Evolutionary conservation across 2,329 filamentous ascomycete species (phyloP).

Genomic region (Davidsoniella neocaledoniae): DNA sequence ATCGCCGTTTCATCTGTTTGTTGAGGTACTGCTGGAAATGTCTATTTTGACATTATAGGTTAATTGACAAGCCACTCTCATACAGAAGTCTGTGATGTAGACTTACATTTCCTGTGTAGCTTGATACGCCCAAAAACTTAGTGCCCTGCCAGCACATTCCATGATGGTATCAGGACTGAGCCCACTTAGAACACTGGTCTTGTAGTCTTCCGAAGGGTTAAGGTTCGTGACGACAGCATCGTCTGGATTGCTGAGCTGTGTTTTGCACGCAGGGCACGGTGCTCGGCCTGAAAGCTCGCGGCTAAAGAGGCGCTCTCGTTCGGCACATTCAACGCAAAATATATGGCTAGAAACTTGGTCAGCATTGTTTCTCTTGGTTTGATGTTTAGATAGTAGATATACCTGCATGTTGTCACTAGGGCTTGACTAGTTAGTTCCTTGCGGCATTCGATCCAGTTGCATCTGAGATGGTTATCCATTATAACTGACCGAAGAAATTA

Average conservation of each 20-base stretch:
- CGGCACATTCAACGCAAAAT: slow-evolving; percentile 64
- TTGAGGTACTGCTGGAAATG: slow-evolving; percentile 58
- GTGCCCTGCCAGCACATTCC: slow-evolving; percentile 65
- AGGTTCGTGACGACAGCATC: slow-evolving; percentile 58
- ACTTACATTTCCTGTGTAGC: slow-evolving; percentile 64
- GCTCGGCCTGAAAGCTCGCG: slow-evolving; percentile 21
- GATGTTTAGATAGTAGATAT: slow-evolving; percentile 4
- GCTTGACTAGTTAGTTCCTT: slow-evolving; percentile 51
- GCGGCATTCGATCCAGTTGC: slow-evolving; percentile 68
- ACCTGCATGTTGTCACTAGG: slow-evolving; percentile 83
- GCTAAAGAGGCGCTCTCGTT: slow-evolving; percentile 42
- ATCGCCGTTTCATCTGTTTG: slow-evolving; percentile 58
- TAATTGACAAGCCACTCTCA: no score
- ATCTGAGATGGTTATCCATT: slow-evolving; percentile 63
- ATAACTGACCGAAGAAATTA: not conserved
- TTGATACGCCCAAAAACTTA: slow-evolving; percentile 80
- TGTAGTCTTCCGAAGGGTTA: slow-evolving; percentile 75
- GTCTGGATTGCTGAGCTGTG: slow-evolving; percentile 50
- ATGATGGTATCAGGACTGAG: slow-evolving; percentile 67
- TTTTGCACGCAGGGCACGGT: slow-evolving; percentile 60
- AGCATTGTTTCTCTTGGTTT: slow-evolving; percentile 3
- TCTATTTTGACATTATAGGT: not conserved
- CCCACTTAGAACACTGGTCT: slow-evolving; percentile 70
- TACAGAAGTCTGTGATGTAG: not conserved
- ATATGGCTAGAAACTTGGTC: slow-evolving; percentile 46